These are phyloP conservation scores for Dendryphion nanum DNA, from an alignment of 2,329 filamentous ascomycete species.

Conservation along the genomic window DNA sequence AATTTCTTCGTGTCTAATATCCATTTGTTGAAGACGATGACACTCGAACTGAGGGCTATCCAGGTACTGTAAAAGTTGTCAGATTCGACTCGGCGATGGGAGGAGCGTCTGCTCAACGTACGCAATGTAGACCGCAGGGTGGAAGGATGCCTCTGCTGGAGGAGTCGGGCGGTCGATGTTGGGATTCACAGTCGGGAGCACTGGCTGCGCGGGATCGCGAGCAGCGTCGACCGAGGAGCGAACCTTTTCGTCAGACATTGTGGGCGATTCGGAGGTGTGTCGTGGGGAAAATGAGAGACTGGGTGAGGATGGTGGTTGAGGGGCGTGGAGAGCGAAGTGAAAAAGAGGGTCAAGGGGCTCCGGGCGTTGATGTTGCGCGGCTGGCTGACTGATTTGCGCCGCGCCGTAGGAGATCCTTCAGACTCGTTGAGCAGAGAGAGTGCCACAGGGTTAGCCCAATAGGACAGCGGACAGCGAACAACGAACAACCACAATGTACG, in stretches of 20 bases:
- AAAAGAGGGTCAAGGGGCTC: conserved; percentile 20
- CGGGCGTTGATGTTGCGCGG: conserved; percentile 16
- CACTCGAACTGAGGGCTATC: conserved; percentile 88
- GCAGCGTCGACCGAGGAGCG: conserved; percentile 76
- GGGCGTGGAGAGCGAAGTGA: conserved; percentile 1
- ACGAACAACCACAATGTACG: conserved; percentile 12
- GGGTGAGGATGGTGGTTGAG: conserved; percentile 3
- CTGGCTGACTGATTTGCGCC: not conserved
- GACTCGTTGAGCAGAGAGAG: no score
- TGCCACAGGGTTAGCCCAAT: no score
- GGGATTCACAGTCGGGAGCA: conserved; percentile 80
- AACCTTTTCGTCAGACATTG: conserved; percentile 73
- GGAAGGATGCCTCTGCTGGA: conserved; percentile 59
- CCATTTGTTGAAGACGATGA: conserved; percentile 99
- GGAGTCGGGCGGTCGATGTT: conserved; percentile 68
- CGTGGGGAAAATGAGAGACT: not conserved
- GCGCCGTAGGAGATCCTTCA: not conserved
- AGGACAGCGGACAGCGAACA: not conserved
- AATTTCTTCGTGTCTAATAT: conserved; percentile 85
- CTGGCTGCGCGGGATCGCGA: conserved; percentile 58
- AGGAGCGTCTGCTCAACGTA: conserved; percentile 48
- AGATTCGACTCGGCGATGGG: conserved; percentile 10
- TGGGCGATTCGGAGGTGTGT: conserved; percentile 18
- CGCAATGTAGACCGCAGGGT: conserved; percentile 83
- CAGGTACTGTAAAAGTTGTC: conserved; percentile 62